Evolutionary conservation across 2,329 filamentous ascomycete genomes (phyloP), one percentile per base, ranked within the genome.

Genomic region (Grosmannia clavigera): DNA sequence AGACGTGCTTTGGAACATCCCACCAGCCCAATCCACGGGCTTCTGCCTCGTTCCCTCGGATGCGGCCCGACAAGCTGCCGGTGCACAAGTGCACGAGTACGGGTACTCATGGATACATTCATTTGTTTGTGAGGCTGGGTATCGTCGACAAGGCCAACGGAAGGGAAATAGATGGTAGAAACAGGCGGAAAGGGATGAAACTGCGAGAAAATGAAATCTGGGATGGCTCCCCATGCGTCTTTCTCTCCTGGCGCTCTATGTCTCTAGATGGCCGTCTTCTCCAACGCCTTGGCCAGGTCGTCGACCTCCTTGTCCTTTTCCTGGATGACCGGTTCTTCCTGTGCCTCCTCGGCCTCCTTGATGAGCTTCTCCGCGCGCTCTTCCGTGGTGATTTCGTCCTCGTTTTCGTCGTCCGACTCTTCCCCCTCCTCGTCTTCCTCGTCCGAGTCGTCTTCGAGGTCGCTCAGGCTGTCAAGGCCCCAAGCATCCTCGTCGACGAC

Each of bases 381-480:
- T 70, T 86, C 78, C 27, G 78, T 76, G 55, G 56, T 58, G 29
- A 57, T 40, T 57, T 86, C 84, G 2, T 88, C 85, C 7, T 86
- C 85, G 43, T 46, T 19, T 12, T 35, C 33, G 33, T 11, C 33
- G 33, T 85, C 85, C 7, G 84, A 84, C 7, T 84, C 84, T 29
- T 83, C 81, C 16, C 85, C 85, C 14, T 85, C 86, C 3, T 86
- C 85, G 29, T 86, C 84, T 5, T 88, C 85, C 1, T 83, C 86
- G 60, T 81, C 83, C 14, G 83, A 81, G 11, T 89, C 85, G 61
- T 90, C 88, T 66, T 92, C 89, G 2, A 96, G 83, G 66, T 96
- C 92, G 67, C 87, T 88, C 53, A 96, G 81, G 68, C 88, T 88
- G 70, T 96, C 92, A 29, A 96, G 73, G 50, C 89, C 89, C 88